These are phyloP conservation scores for Entomophthora muscae DNA, from an alignment of 371 early-diverging fungal species.

Conservation along the genomic window DNA sequence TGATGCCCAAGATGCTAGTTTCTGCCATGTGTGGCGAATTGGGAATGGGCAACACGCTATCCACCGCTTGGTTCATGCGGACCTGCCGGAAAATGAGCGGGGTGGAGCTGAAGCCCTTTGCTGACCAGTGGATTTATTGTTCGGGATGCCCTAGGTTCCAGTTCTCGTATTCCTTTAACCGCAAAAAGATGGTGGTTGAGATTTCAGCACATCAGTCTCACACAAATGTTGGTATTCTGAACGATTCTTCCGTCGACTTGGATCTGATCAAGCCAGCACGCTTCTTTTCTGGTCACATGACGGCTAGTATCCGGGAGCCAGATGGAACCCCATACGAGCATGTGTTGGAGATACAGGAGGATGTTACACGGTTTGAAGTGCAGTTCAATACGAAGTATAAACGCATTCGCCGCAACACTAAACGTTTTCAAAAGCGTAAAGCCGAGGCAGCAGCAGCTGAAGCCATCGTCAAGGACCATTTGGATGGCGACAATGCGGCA, in stretches of 20 bases:
- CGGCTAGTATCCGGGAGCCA: constrained; percentile 83
- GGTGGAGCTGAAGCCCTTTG: constrained; percentile 63
- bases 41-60: constrained; percentile 40
- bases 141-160: constrained; percentile 75
- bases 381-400: constrained; percentile 93
- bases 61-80: constrained; percentile 63
- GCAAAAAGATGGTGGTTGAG: constrained; percentile 87
- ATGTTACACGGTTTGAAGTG: constrained; percentile 59
- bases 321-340: constrained; percentile 87
- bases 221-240: constrained; percentile 32
- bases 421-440: constrained; percentile 58
- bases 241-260: not conserved
- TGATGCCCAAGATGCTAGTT: constrained; percentile 59
- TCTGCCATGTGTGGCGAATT: constrained; percentile 71
- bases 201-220: constrained; percentile 67
- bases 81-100: constrained; percentile 53
- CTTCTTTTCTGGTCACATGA: constrained; percentile 57
- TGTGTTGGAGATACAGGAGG: constrained; percentile 66
- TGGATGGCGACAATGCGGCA: constrained; percentile 26
- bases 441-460: constrained; percentile 61
- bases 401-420: constrained; percentile 71
- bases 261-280: not conserved
- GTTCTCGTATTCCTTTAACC: constrained; percentile 63
- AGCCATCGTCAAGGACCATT: constrained; percentile 42
- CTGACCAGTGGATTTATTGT: constrained; percentile 84